Base-by-base conservation (phyloP, 2,329 filamentous ascomycete species). In the Fusarium sp. region DNA sequence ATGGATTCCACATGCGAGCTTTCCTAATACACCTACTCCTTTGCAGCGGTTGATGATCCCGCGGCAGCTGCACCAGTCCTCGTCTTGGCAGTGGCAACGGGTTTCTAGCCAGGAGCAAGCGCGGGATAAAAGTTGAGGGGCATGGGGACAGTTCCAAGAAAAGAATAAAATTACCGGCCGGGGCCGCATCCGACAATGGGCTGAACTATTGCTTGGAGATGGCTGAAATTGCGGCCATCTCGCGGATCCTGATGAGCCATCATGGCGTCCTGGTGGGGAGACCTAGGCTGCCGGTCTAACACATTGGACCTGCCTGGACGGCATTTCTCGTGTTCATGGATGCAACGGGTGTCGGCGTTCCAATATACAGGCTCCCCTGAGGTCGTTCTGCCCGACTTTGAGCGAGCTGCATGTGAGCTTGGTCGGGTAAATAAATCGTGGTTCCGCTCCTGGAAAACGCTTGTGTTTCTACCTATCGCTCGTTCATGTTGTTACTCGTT, bases 381-480 rank as follows among this genome's bases (percentile, higher is more conserved):
- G 31, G 51, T 61, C 29, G 36, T 23, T 60, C 46, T 51, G 29
- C 29, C 49, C 62, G 44, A 53, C 18, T 51, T 40, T 54, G 54
- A 34, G 42, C 7, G 16, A 55, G 44, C 61, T 67, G 72, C 61
- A 65, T 65, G 18, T 46, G 57, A 62, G 62, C 56, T 58, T 58
- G 56, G 27, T 57, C 23, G 68, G 61, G 63, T 75, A 74, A 71
- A 73, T 75, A 75, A 68, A 65, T 55, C 65, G 61, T 58, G 31
- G 51, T 46, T 65, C 67, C 67, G 57, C 67, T 64, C 62, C 8
- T 42, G 25, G 34, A 40, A 60, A 57, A 16, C 3, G 50, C 29
- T 34, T 57, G 23, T 58, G 53, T 54, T 55, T 62, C 33, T 68
- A 50, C 18, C 38, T 38, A 55, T 36, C 64, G 54, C 51, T 65